Evolutionary conservation across 2,329 filamentous ascomycete species (phyloP).

Genomic region (Penicillium capsulatum): DNA sequence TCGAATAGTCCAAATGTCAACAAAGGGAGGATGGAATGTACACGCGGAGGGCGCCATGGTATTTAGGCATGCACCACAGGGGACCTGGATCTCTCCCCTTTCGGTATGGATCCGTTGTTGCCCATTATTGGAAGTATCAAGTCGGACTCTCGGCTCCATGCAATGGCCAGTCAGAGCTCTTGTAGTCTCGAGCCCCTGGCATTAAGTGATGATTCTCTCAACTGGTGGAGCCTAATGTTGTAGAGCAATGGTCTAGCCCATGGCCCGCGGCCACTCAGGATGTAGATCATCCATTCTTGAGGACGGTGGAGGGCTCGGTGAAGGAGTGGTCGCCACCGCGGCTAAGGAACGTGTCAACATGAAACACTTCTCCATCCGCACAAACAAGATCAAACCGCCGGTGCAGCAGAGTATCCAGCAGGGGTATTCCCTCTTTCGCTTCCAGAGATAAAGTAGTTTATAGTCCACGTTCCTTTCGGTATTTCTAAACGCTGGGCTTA

Average conservation of each 20-base stretch:
- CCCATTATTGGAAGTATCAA: no score
- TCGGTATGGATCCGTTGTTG: no score
- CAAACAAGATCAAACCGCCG: constrained; percentile 3
- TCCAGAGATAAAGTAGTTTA: no score
- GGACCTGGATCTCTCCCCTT: background rate
- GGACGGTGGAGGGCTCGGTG: constrained; percentile 2
- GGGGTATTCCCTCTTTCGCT: no score
- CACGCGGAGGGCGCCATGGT: constrained; percentile 2
- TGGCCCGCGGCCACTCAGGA: constrained; percentile 1
- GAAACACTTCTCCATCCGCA: constrained; percentile 5
- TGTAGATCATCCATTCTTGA: constrained; percentile 12
- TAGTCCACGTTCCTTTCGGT: no score
- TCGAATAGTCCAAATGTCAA: constrained; percentile 18
- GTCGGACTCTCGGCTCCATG: no score
- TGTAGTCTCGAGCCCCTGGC: no score
- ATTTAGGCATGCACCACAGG: constrained; percentile 10
- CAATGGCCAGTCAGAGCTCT: no score
- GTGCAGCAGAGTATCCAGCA: constrained; percentile 11
- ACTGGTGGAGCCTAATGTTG: background rate
- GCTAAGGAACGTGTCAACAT: constrained; percentile 9
- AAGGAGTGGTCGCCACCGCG: constrained; percentile 4
- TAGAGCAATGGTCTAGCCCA: constrained; percentile 6
- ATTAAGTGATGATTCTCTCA: no score
- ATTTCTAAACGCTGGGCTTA: no score
- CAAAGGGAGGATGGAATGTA: constrained; percentile 8